Base-by-base conservation (phyloP, 2,329 filamentous ascomycete genomes). In the Talaromyces sp. region DNA sequence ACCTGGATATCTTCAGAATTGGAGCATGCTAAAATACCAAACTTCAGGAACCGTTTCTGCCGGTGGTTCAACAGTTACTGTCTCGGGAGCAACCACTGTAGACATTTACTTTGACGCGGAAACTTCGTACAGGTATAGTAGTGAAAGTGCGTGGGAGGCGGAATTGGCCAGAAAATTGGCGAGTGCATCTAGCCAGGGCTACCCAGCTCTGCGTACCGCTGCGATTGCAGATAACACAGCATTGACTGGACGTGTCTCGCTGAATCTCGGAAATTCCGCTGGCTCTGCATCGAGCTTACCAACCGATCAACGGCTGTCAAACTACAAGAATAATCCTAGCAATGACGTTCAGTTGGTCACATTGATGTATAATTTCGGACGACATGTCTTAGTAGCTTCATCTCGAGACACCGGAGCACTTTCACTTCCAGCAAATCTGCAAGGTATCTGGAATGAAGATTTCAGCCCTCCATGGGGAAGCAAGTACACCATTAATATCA, bases 401-500 rank as follows among this genome's bases (percentile, higher is more conserved):
- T 62, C 60, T 6, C 6, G 60, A 39, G 60, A 41, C 9, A 50
- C n/a, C 11, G 24, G 37, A 3, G 4, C 37, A 11, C 57, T 47
- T 22, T 50, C 80, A 0, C 75, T 88, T 0, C 85, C 85, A 0
- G 78, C 85, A 0, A 87, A 87, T 61, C 77, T 88, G 0, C 83
- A 85, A 70, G 85, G 85, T 0, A 79, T 80, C 16, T 88, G 85
- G 86, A 82, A 81, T 6, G 78, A 84, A 50, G 74, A 78, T 0
- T 72, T 82, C 1, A 68, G 69, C 0, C 76, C 79, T 3, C 78
- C 81, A 0, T 86, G 85, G 85, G 79, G 80, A 8, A 81, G 77
- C 4, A 84, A 87, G 67, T 87, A 86, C 64, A 84, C 86, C 39
- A 76, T 81, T 39, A 84, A 87, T 66, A 86, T 88, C 68, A 87